Percentiles rank a stretch among this genome's conserved stretches.
phyloP scores from a whole-genome alignment of 2,329 filamentous ascomycete genomes.

The Sordariomycetes sp. region DNA sequence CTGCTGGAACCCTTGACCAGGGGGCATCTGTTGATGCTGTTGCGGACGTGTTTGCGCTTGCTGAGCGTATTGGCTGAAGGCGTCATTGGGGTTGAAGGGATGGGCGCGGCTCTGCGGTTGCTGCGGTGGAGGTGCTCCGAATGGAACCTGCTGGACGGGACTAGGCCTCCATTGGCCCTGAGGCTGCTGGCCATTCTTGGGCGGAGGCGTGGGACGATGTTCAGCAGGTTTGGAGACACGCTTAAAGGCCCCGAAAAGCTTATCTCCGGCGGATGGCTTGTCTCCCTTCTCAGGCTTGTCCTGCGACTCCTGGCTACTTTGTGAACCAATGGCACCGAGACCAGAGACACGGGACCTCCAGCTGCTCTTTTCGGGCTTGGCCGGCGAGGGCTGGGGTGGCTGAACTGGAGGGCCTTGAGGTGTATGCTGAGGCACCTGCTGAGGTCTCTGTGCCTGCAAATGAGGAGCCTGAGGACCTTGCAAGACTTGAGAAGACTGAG shows the following conservation, averaged over 20 bases:
- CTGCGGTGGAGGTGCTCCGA: background rate
- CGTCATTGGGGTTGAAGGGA: background rate
- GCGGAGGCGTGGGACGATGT: background rate
- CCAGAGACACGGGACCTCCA: background rate
- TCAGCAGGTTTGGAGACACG: slow-evolving; percentile 16
- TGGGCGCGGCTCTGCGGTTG: too few relatives aligned
- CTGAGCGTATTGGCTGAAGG: background rate
- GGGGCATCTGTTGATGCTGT: slow-evolving; percentile 5
- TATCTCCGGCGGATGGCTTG: slow-evolving; percentile 9
- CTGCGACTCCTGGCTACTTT: slow-evolving; percentile 8
- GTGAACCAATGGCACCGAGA: background rate
- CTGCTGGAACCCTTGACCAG: slow-evolving; percentile 1
- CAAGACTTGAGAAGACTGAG: too few relatives aligned
- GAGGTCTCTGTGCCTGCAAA: too few relatives aligned
- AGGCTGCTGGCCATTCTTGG: slow-evolving; percentile 1
- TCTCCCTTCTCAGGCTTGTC: slow-evolving; percentile 12
- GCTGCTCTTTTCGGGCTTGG: slow-evolving; percentile 4
- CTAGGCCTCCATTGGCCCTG: slow-evolving; percentile 2
- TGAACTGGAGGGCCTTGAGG: too few relatives aligned
- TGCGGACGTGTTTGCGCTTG: slow-evolving; percentile 4
- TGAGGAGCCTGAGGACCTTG: too few relatives aligned
- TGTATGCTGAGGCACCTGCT: too few relatives aligned
- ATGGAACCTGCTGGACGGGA: background rate
- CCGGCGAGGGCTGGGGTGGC: slow-evolving; percentile 3
- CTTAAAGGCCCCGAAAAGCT: slow-evolving; percentile 21